These are phyloP conservation scores for Penicillium coffeae DNA, from an alignment of 495 filamentous ascomycete species.

Conservation along the genomic window DNA sequence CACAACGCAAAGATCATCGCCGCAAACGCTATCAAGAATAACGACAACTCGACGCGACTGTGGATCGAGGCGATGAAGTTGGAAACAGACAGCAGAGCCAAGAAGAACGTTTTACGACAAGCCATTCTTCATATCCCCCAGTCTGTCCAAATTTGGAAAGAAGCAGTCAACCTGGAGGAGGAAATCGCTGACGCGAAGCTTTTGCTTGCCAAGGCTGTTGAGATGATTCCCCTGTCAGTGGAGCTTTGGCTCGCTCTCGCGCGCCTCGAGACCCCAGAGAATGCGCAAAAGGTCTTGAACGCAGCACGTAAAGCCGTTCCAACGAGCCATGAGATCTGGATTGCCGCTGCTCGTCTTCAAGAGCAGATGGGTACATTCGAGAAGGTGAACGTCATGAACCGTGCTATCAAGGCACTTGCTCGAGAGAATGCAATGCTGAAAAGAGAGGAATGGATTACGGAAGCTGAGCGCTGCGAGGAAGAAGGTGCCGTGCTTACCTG, in stretches of 20 bases:
- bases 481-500: constrained; percentile 87
- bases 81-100: constrained; percentile 71
- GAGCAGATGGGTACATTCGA: constrained; percentile 76
- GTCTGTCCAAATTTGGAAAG: constrained; percentile 93
- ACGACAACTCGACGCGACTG: constrained; percentile 79
- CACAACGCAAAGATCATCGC: constrained; percentile 94
- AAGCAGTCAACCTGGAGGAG: constrained; percentile 93
- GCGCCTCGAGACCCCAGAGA: constrained; percentile 79
- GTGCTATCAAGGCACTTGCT: constrained; percentile 83
- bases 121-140: constrained; percentile 87
- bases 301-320: constrained; percentile 90
- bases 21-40: constrained; percentile 87
- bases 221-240: constrained; percentile 87
- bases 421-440: constrained; percentile 93
- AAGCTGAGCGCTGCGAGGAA: constrained; percentile 92
- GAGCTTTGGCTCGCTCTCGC: constrained; percentile 94
- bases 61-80: constrained; percentile 96
- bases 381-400: constrained; percentile 88
- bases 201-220: constrained; percentile 86
- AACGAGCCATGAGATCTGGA: constrained; percentile 91
- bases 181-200: constrained; percentile 84
- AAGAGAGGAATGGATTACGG: constrained; percentile 92
- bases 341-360: constrained; percentile 86
- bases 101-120: constrained; percentile 85
- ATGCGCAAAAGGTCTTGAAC: constrained; percentile 92